Percentiles rank a stretch among this genome's conserved stretches.
Conservation (phyloP, 768 basidiomycete species). For the Lentinula boryana region DNA sequence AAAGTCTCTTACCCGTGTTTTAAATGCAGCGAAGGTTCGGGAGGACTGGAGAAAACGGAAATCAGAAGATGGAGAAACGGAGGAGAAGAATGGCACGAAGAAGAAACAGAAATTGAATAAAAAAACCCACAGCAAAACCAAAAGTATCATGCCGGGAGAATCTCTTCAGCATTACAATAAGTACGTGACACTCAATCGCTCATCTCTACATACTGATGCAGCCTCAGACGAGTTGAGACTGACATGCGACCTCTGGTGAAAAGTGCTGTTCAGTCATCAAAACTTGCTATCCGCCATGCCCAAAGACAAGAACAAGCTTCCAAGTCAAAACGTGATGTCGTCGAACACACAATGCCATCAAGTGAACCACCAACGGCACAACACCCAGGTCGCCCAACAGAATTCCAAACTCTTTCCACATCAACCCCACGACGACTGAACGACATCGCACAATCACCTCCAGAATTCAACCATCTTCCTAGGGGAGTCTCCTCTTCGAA, state of each 20-base stretch:
- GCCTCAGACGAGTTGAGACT: conserved; percentile 62
- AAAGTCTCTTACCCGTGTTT: conserved; percentile 58
- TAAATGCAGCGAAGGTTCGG: conserved; percentile 57
- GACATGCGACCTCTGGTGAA: conserved; percentile 62
- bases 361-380: conserved; percentile 18
- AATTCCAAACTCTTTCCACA: conserved; percentile 44
- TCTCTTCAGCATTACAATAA: conserved; percentile 72
- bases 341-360: conserved; percentile 11
- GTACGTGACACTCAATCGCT: conserved; percentile 29
- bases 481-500: conserved; percentile 29
- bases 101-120: conserved; percentile 12
- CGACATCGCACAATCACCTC: conserved; percentile 67
- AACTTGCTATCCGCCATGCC: conserved; percentile 40
- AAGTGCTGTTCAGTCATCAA: conserved; percentile 53
- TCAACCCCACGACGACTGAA: conserved; percentile 62
- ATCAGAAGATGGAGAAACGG: conserved; percentile 21
- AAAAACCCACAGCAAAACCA: conserved; percentile 1
- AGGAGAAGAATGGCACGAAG: conserved; percentile 13
- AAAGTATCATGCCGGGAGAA: conserved; percentile 60
- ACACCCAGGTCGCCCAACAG: conserved; percentile 29
- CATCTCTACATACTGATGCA: neutral
- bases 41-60: conserved; percentile 47
- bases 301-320: conserved; percentile 25
- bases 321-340: conserved; percentile 14
- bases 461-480: conserved; percentile 50